A percentile compares a stretch with the other conserved stretches of the same genome.
Conservation (phyloP, 305 asterid species). For the Petunia hybrid region DNA sequence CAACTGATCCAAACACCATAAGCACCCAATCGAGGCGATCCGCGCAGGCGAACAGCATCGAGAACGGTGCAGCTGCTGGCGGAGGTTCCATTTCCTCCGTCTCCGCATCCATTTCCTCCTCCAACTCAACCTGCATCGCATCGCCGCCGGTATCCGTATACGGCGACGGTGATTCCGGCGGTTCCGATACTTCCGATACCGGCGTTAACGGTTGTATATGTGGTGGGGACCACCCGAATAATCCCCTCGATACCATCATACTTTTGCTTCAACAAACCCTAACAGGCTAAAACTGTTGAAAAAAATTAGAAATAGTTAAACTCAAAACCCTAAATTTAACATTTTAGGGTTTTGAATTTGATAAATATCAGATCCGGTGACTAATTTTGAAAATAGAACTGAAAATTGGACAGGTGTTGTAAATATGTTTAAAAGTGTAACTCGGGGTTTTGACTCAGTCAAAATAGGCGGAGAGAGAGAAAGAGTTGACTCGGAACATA, state of each 20-base stretch:
- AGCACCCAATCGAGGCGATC: slow-evolving; percentile 92
- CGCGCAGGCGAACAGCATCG: slow-evolving; percentile 88
- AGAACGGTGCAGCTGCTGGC: slow-evolving; percentile 96
- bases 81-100: slow-evolving; percentile 98
- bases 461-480: slow-evolving; percentile 52
- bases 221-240: slow-evolving; percentile 99
- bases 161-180: slow-evolving; percentile 99
- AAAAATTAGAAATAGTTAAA: not conserved
- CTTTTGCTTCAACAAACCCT: slow-evolving; percentile 37
- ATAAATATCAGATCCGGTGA: slow-evolving; percentile 29
- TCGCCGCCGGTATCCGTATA: slow-evolving; percentile 79
- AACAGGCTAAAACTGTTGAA: not conserved
- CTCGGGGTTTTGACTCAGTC: slow-evolving; percentile 49
- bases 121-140: slow-evolving; percentile 74
- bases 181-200: slow-evolving; percentile 98
- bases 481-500: slow-evolving; percentile 43
- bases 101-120: slow-evolving; percentile 92
- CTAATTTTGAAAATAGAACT: not conserved
- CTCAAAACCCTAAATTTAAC: slow-evolving; percentile 9
- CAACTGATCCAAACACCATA: slow-evolving; percentile 92
- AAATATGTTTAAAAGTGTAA: not conserved
- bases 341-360: slow-evolving; percentile 37
- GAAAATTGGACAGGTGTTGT: not conserved
- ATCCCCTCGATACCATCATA: slow-evolving; percentile 97
- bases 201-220: slow-evolving; percentile 99